A percentile compares a stretch with the other conserved stretches of the same genome.
phyloP scores from a whole-genome alignment of 2,329 filamentous ascomycete genomes.

The Cryphonectria radicalis region DNA sequence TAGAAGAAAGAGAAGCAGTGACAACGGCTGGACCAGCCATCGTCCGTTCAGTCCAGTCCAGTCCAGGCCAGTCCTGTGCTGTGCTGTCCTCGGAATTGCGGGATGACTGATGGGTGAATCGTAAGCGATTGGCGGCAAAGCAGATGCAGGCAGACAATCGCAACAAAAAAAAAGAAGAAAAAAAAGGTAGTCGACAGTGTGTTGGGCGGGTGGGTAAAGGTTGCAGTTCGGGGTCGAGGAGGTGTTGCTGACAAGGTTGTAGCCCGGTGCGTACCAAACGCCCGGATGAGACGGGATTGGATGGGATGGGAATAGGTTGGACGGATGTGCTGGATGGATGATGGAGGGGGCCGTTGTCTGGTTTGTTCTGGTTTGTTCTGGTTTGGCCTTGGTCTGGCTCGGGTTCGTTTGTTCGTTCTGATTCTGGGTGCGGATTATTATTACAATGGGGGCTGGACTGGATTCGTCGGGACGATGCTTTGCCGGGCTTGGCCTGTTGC shows the following conservation, averaged over 20 bases:
- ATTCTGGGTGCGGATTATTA: neutral
- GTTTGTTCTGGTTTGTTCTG: neutral
- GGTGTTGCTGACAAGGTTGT: slow-evolving; percentile 1
- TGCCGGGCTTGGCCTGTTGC: neutral
- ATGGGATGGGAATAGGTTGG: neutral
- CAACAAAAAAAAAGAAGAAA: neutral
- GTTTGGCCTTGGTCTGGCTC: neutral
- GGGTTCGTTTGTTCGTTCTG: neutral
- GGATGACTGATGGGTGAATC: neutral
- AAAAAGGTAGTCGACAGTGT: neutral
- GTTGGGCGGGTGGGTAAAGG: neutral
- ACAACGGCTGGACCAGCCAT: slow-evolving; percentile 1
- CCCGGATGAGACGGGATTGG: slow-evolving; percentile 8
- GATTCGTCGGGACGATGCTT: neutral
- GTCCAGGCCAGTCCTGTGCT: neutral
- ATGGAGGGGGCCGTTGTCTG: too few relatives aligned
- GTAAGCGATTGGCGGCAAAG: slow-evolving; percentile 5
- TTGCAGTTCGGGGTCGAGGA: neutral
- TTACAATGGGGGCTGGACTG: neutral
- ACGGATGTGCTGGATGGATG: too few relatives aligned
- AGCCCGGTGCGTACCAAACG: neutral
- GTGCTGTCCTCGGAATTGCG: neutral
- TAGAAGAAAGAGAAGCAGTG: neutral
- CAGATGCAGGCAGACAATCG: neutral
- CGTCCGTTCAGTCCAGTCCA: neutral